Evolutionary conservation across 495 filamentous ascomycete genomes (phyloP).

Genomic region (Clavariopsis aquatica): DNA sequence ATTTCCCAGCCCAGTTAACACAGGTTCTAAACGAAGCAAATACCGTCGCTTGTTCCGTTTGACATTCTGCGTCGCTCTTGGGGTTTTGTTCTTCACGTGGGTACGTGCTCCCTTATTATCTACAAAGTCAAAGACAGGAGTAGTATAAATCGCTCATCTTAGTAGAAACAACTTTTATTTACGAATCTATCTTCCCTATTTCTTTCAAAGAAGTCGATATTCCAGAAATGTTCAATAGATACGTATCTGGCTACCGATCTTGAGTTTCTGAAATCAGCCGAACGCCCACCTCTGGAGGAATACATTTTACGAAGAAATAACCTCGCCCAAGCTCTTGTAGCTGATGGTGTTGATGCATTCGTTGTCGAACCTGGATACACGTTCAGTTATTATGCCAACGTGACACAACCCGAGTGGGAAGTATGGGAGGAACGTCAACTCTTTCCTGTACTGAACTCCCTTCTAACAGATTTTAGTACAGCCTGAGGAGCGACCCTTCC

Average conservation of each 20-base stretch:
- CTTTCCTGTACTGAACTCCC: background rate
- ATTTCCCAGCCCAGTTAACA: background rate
- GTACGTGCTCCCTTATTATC: background rate
- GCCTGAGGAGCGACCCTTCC: conserved; percentile 59
- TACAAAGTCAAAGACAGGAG: background rate
- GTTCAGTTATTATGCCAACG: conserved; percentile 59
- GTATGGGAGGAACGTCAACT: conserved; percentile 49
- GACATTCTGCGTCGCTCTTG: background rate
- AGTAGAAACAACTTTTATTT: background rate
- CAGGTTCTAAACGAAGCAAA: background rate
- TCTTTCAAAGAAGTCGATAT: conserved; percentile 34
- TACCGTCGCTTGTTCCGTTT: background rate
- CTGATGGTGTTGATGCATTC: conserved; percentile 52
- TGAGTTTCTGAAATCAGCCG: conserved; percentile 50
- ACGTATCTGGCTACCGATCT: conserved; percentile 47
- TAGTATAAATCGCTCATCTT: background rate
- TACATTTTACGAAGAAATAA: conserved; percentile 52
- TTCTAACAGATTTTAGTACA: background rate
- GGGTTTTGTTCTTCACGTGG: background rate
- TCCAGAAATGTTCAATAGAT: conserved; percentile 52
- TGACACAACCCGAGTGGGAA: conserved; percentile 59
- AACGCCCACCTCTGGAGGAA: conserved; percentile 47
- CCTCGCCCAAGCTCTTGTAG: conserved; percentile 52
- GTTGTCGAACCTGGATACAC: conserved; percentile 60
- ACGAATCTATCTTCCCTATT: background rate